phyloP scores from a whole-genome alignment of 257 asterid species.

The Gynochthodes officinalis region DNA sequence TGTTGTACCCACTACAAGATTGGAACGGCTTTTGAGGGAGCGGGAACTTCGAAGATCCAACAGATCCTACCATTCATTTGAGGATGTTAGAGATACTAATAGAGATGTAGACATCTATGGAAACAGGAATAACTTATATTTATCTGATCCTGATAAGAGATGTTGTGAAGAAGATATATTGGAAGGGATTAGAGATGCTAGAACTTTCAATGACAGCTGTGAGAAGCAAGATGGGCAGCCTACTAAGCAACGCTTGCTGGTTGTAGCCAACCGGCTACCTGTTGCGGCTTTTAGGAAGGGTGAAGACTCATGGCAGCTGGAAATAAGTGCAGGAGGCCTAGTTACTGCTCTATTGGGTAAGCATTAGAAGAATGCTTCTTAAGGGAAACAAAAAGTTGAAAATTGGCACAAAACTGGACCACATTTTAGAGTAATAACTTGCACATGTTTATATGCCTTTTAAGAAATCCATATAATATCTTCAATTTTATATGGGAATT shows the following conservation, averaged over 20 bases:
- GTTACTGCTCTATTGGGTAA: conserved; percentile 86
- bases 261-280: conserved; percentile 88
- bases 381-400: background rate
- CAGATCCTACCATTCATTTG: conserved; percentile 42
- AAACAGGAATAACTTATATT: conserved; percentile 32
- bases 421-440: background rate
- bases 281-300: conserved; percentile 76
- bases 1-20: conserved; percentile 49
- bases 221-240: conserved; percentile 46
- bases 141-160: conserved; percentile 43
- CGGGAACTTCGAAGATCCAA: conserved; percentile 55
- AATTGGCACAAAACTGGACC: background rate
- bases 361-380: conserved; percentile 10
- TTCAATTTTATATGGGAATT: background rate
- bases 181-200: conserved; percentile 37
- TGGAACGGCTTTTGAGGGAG: conserved; percentile 71
- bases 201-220: conserved; percentile 23
- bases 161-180: conserved; percentile 38
- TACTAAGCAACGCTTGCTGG: conserved; percentile 61
- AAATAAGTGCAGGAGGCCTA: conserved; percentile 81
- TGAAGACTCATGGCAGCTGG: conserved; percentile 76
- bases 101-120: conserved; percentile 39
- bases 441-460: background rate
- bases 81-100: conserved; percentile 41
- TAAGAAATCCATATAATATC: background rate